Percentiles rank a stretch among this genome's conserved stretches.
Conservation (phyloP, 305 asterid species). For the Rubia balearica region DNA sequence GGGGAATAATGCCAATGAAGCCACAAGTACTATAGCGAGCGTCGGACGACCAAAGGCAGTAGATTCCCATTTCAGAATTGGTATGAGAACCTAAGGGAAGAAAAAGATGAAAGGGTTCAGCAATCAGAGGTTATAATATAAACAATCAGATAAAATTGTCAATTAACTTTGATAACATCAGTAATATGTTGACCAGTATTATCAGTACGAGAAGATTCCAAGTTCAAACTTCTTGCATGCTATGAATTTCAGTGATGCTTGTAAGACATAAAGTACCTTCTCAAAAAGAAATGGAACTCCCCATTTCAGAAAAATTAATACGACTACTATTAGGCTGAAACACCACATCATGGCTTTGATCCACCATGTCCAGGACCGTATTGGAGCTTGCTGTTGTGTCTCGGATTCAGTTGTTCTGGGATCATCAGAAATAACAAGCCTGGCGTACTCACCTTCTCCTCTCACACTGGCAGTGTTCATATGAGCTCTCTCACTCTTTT, state of each 20-base stretch:
- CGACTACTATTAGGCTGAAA: constrained; percentile 29
- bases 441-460: constrained; percentile 66
- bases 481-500: constrained; percentile 37
- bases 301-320: constrained; percentile 57
- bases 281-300: constrained; percentile 70
- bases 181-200: background rate
- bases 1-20: constrained; percentile 68
- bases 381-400: constrained; percentile 30
- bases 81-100: constrained; percentile 42
- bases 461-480: constrained; percentile 26
- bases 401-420: constrained; percentile 32
- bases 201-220: background rate
- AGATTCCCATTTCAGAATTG: constrained; percentile 65
- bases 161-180: background rate
- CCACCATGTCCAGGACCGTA: constrained; percentile 49
- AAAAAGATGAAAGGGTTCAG: constrained; percentile 17
- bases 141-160: constrained; percentile 6
- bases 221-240: no score
- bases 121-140: background rate
- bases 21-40: constrained; percentile 61
- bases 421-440: constrained; percentile 56
- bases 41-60: constrained; percentile 64
- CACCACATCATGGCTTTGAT: constrained; percentile 48
- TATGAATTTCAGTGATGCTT: background rate
- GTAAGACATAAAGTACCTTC: constrained; percentile 44